phyloP scores from a whole-genome alignment of 257 asterid genomes.

The Scutellaria galericulata region DNA sequence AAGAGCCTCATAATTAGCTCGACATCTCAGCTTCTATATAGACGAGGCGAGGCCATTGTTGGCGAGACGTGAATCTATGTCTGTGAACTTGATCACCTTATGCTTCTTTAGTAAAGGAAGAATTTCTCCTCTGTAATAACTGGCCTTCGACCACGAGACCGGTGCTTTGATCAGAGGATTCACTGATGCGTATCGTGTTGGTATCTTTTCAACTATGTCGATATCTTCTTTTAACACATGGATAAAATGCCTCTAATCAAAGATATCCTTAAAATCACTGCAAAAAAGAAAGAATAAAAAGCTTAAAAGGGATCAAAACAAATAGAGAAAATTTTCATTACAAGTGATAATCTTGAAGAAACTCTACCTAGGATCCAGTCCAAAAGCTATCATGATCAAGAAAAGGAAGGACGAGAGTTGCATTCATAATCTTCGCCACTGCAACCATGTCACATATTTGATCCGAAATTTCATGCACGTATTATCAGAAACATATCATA shows the following conservation, averaged over 20 bases:
- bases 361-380: conserved; percentile 90
- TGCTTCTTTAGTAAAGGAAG: conserved; percentile 73
- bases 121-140: conserved; percentile 82
- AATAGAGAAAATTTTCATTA: not conserved
- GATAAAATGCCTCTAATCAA: conserved; percentile 73
- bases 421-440: conserved; percentile 92
- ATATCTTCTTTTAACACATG: conserved; percentile 61
- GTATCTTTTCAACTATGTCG: conserved; percentile 62
- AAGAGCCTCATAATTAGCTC: conserved; percentile 86
- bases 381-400: conserved; percentile 94
- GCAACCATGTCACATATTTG: conserved; percentile 99
- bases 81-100: conserved; percentile 83
- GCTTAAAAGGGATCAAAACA: not conserved
- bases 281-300: not conserved
- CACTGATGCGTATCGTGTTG: conserved; percentile 46
- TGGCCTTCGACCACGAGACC: conserved; percentile 80
- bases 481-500: conserved; percentile 16
- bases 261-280: conserved; percentile 77
- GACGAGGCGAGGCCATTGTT: conserved; percentile 81
- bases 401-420: conserved; percentile 92
- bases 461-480: not conserved
- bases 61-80: conserved; percentile 86
- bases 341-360: not conserved
- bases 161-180: conserved; percentile 62
- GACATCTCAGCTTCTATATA: conserved; percentile 83